Percentiles rank a stretch among this genome's conserved stretches.
Conservation (phyloP, 164 flowering plant species). For the Taxillus chinensis region DNA sequence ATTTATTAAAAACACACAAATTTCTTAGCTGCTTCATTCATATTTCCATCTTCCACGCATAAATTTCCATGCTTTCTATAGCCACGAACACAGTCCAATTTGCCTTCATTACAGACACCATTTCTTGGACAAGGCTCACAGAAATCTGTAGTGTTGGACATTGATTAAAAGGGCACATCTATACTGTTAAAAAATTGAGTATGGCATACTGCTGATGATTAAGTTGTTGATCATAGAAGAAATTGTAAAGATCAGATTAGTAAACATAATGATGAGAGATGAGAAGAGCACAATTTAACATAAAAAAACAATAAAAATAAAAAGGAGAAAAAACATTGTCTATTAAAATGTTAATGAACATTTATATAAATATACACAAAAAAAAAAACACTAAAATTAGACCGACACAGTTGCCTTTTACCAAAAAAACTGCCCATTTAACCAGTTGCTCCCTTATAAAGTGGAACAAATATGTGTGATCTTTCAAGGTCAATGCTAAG, state of each 20-base stretch:
- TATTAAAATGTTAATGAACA: too few relatives aligned
- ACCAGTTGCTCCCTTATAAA: too few relatives aligned
- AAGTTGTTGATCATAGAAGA: neutral
- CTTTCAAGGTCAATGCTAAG: too few relatives aligned
- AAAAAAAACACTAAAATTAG: too few relatives aligned
- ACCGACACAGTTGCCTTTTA: too few relatives aligned
- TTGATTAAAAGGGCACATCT: constrained; percentile 5
- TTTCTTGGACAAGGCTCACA: constrained; percentile 85
- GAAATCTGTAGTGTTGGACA: constrained; percentile 30
- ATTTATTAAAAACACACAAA: constrained; percentile 39
- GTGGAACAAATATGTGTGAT: too few relatives aligned
- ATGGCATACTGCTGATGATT: neutral
- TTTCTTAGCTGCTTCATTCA: constrained; percentile 58
- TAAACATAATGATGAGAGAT: too few relatives aligned
- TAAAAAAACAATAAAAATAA: neutral
- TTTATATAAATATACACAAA: too few relatives aligned
- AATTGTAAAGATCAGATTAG: too few relatives aligned
- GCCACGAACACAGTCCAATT: constrained; percentile 62
- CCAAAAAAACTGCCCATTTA: too few relatives aligned
- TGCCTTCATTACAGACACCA: constrained; percentile 60
- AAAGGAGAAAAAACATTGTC: neutral
- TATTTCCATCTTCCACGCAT: constrained; percentile 80
- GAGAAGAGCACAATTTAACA: neutral
- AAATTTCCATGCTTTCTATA: constrained; percentile 52
- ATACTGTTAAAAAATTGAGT: neutral